Percentiles rank a stretch among this genome's conserved stretches.
Conservation (phyloP, 78 protist species). For the Dictyostelium citrinum region DNA sequence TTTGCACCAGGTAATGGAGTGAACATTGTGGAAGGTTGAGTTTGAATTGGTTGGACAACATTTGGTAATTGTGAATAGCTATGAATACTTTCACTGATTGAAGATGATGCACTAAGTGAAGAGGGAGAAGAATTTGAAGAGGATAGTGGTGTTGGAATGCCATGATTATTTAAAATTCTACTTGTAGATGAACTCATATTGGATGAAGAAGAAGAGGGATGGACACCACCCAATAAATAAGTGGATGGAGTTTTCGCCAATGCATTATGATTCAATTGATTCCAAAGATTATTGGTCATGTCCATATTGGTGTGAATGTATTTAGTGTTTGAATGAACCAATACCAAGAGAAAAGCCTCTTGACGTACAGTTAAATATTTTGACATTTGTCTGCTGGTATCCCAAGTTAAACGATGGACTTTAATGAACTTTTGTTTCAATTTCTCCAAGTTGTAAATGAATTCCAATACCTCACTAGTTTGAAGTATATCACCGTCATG, state of each 20-base stretch:
- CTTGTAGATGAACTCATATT: neutral
- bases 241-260: neutral
- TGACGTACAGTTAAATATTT: constrained; percentile 47
- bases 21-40: neutral
- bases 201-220: neutral
- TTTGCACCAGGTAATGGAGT: neutral
- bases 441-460: constrained; percentile 57
- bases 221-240: neutral
- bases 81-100: neutral
- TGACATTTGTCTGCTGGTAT: constrained; percentile 31
- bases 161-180: neutral
- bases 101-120: neutral
- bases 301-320: constrained; percentile 66
- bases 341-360: constrained; percentile 63
- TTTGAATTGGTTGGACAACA: neutral
- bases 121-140: constrained; percentile 30
- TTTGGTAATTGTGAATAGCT: neutral
- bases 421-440: constrained; percentile 61
- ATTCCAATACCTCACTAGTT: constrained; percentile 58
- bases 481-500: constrained; percentile 4
- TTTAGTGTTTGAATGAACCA: constrained; percentile 66
- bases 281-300: constrained; percentile 65
- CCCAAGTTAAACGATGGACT: constrained; percentile 35
- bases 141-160: neutral
- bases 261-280: constrained; percentile 47